phyloP scores from a whole-genome alignment of 208 protist genomes.

The Wallacemonas sp. region DNA sequence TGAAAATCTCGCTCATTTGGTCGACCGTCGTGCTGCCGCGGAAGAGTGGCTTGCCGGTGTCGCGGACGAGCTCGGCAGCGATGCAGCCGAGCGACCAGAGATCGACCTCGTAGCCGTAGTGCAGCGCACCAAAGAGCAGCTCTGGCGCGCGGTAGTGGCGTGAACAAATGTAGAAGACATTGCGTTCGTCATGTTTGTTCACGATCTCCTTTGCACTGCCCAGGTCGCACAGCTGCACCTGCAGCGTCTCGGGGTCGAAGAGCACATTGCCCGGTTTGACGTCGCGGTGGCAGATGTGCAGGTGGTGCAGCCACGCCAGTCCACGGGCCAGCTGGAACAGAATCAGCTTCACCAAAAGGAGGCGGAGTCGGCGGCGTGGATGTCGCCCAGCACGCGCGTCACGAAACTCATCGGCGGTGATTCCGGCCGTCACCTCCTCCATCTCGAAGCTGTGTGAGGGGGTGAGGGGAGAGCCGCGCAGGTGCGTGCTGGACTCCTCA shows the following conservation, averaged over 20 bases:
- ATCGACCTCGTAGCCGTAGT: slow-evolving; percentile 91
- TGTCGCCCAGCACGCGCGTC: slow-evolving; percentile 28
- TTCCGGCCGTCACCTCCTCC: too few relatives aligned
- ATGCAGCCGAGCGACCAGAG: slow-evolving; percentile 95
- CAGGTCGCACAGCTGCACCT: slow-evolving; percentile 90
- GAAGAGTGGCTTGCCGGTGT: slow-evolving; percentile 80
- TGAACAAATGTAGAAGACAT: slow-evolving; percentile 93
- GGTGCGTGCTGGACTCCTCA: too few relatives aligned
- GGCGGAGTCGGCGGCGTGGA: slow-evolving; percentile 77
- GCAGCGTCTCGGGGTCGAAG: slow-evolving; percentile 58
- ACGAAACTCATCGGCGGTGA: too few relatives aligned
- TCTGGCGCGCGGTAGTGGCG: slow-evolving; percentile 96
- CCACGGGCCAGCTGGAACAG: slow-evolving; percentile 97
- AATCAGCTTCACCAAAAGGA: slow-evolving; percentile 90
- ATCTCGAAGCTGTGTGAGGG: too few relatives aligned
- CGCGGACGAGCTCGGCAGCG: slow-evolving; percentile 94
- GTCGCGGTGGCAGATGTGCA: slow-evolving; percentile 86
- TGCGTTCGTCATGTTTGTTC: slow-evolving; percentile 51
- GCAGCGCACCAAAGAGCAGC: slow-evolving; percentile 85
- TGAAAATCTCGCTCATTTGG: slow-evolving; percentile 98
- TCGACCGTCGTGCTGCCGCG: slow-evolving; percentile 95
- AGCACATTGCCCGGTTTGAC: slow-evolving; percentile 91
- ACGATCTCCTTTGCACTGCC: slow-evolving; percentile 86
- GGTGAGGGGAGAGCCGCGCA: too few relatives aligned
- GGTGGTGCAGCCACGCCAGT: slow-evolving; percentile 91